phyloP scores from a whole-genome alignment of 1,284 basidiomycete species.

The Phlebopus sp. region DNA sequence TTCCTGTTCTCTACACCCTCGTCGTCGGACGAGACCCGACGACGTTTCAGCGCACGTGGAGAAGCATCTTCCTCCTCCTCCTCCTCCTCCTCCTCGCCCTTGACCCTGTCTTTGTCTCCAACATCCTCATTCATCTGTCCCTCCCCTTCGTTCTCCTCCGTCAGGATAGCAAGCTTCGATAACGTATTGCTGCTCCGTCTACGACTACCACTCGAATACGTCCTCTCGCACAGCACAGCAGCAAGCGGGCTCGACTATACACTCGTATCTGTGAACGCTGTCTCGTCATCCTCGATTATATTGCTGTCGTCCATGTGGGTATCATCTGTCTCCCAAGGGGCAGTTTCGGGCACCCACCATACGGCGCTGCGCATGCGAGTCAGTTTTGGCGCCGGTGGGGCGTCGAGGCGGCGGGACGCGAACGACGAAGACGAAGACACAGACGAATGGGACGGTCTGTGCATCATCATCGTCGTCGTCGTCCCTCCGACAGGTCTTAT shows the following conservation, averaged over 20 bases:
- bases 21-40: conserved; percentile 4
- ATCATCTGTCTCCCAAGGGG: conserved; percentile 27
- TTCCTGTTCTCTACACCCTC: neutral
- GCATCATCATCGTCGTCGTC: no score
- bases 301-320: neutral
- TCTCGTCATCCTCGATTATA: conserved; percentile 1
- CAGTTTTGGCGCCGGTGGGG: conserved; percentile 28
- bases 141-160: conserved; percentile 22
- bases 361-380: conserved; percentile 19
- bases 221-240: conserved; percentile 17
- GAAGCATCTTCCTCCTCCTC: conserved; percentile 7
- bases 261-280: conserved; percentile 11
- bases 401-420: conserved; percentile 7
- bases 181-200: conserved; percentile 5
- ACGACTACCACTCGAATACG: conserved; percentile 6
- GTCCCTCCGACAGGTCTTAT: conserved; percentile 34
- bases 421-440: conserved; percentile 16
- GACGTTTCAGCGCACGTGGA: conserved; percentile 21
- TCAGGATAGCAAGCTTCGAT: conserved; percentile 22
- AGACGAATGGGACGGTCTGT: conserved; percentile 17
- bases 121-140: conserved; percentile 14
- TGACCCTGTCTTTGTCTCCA: no score
- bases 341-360: conserved; percentile 20
- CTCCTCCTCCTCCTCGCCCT: no score
- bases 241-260: conserved; percentile 31